Evolutionary conservation across 768 basidiomycete species (phyloP).

Genomic region (Suillus clintonianus): DNA sequence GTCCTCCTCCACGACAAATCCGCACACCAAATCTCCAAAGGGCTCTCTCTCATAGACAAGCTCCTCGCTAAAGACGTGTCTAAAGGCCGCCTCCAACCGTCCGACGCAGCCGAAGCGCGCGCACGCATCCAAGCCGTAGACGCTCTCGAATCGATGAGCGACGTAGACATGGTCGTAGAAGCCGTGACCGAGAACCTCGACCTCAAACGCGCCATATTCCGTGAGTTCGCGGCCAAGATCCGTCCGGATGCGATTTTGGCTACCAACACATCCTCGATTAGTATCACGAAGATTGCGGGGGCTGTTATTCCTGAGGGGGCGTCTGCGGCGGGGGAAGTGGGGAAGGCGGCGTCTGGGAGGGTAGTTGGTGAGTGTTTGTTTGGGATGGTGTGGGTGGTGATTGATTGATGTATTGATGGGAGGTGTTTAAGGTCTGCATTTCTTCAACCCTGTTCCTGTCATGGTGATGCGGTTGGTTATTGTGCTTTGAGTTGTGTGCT

Average conservation of each 20-base stretch:
- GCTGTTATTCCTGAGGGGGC: conserved; percentile 64
- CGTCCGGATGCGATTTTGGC: conserved; percentile 81
- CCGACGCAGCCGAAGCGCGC: conserved; percentile 73
- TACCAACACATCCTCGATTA: conserved; percentile 92
- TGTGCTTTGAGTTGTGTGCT: not conserved
- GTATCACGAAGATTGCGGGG: conserved; percentile 91
- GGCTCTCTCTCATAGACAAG: conserved; percentile 73
- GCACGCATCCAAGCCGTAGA: conserved; percentile 64
- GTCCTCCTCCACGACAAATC: conserved; percentile 87
- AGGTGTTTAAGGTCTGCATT: conserved; percentile 68
- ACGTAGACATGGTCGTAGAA: conserved; percentile 92
- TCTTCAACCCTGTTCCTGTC: conserved; percentile 96
- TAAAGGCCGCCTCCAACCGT: conserved; percentile 72
- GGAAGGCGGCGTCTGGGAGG: conserved; percentile 63
- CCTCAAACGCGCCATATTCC: conserved; percentile 80
- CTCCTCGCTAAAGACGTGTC: conserved; percentile 87
- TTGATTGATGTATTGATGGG: not conserved
- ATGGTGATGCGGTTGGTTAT: conserved; percentile 58
- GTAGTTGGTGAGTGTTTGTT: conserved; percentile 67
- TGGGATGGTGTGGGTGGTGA: not conserved
- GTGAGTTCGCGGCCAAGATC: conserved; percentile 64
- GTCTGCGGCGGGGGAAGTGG: conserved; percentile 60
- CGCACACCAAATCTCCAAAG: conserved; percentile 68
- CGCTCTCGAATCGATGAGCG: conserved; percentile 63
- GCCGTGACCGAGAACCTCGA: conserved; percentile 85